Conservation (phyloP, 108 stramenopile species). For the Aureococcus anophagefferens region DNA sequence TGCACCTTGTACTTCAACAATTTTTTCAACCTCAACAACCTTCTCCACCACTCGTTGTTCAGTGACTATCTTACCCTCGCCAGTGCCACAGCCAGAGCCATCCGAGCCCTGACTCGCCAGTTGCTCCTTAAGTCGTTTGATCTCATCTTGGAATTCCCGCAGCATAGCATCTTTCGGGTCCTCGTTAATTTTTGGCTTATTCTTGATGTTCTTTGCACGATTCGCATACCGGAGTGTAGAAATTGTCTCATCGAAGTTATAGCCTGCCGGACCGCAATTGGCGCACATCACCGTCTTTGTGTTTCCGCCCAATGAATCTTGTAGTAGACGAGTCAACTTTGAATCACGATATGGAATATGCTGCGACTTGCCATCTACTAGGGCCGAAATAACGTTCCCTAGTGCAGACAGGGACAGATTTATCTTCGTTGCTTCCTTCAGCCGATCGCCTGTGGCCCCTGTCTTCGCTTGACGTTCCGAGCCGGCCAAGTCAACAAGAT, state of each 20-base stretch:
- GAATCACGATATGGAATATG: conserved; percentile 99
- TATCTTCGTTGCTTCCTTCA: conserved; percentile 83
- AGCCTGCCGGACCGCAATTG: conserved; percentile 93
- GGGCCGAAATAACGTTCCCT: conserved; percentile 91
- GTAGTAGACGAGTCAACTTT: conserved; percentile 96
- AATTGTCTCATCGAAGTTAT: conserved; percentile 94
- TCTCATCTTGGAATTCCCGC: conserved; percentile 75
- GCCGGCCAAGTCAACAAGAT: conserved; percentile 96
- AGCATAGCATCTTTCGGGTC: conserved; percentile 88
- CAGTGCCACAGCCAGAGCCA: no score
- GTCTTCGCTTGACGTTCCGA: conserved; percentile 89
- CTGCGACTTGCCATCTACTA: conserved; percentile 81
- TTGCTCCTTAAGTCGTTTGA: background rate
- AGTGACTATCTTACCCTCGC: no score
- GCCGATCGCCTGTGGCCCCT: conserved; percentile 82
- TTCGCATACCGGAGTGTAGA: conserved; percentile 97
- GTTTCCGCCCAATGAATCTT: conserved; percentile 91
- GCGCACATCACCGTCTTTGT: conserved; percentile 75
- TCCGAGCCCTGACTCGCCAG: no score
- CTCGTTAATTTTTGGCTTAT: conserved; percentile 95
- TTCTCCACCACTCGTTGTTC: background rate
- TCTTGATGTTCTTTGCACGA: conserved; percentile 99
- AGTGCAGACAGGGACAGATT: conserved; percentile 91
- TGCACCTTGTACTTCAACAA: background rate
- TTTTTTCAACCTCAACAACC: background rate